Base-by-base conservation (phyloP, 768 basidiomycete genomes). In the Boletus barrowsii region DNA sequence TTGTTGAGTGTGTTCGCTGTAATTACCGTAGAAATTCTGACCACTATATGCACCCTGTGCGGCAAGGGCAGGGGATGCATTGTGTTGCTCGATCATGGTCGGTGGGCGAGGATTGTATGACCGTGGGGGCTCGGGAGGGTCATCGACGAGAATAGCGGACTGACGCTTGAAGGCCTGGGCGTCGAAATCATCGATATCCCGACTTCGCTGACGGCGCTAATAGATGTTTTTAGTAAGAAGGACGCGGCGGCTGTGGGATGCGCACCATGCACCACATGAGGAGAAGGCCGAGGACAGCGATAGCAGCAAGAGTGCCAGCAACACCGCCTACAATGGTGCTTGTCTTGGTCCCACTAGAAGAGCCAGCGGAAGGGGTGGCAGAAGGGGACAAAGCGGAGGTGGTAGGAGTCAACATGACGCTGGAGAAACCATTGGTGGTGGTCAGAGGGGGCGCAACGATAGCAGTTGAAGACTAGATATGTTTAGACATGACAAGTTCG, bases 41-140 rank as follows among this genome's bases (percentile, higher is more conserved):
- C 54, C 56, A 39, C 52, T 55, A 17, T 51, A 47, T 13, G 47
- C 59, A 18, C 24, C 43, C 42, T 68, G 65, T 11, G 67, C 37
- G 10, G 56, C 62, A 44, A 68, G 57, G 20, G 69, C 66, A 47
- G 64, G 63, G 48, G 68, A 69, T 26, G 61, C 55, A 22, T 70
- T 73, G 57, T 77, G 79, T 43, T 74, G 74, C 61, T 87, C 79
- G 47, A 82, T 76, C 85, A 86, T 86, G 29, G 78, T 75, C n/a
- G 86, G 85, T 17, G 84, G 82, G 20, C 81, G 78, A 17, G 81
- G 81, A 54, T 80, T 81, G 62, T 70, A 77, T 0, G 78, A 75
- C 29, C 69, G 62, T 3, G 56, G n/a, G 4, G 59, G 70, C 20
- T 71, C 70, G 26, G 71, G 73, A n/a, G 79, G 76, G 58, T 86